Conservation (phyloP, 1,139 yeast genomes). For the Lodderomyces pseudojiufengensis region DNA sequence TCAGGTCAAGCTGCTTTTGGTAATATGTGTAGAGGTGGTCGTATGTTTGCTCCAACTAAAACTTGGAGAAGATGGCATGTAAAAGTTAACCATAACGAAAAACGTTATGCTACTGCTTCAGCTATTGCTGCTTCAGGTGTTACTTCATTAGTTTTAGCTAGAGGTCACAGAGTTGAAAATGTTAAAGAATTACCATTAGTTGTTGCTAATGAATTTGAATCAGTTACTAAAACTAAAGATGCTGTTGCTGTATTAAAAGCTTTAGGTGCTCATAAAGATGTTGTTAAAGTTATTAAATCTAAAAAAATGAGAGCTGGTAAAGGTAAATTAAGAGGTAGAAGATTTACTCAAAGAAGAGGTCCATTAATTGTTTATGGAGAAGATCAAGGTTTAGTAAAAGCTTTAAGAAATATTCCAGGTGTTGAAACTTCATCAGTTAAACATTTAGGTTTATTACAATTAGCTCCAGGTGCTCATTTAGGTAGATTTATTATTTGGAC, state of each 20-base stretch:
- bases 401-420: slow-evolving; percentile 99
- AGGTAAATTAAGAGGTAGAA: slow-evolving; percentile 99
- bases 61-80: slow-evolving; percentile 99
- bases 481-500: slow-evolving; percentile 99
- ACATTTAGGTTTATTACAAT: slow-evolving; percentile 93
- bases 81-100: slow-evolving; percentile 99
- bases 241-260: slow-evolving; percentile 98
- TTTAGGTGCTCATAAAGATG: slow-evolving; percentile 98
- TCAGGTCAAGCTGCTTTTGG: slow-evolving; percentile 99
- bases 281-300: slow-evolving; percentile 96
- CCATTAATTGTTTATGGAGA: slow-evolving; percentile 98
- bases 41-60: slow-evolving; percentile 99
- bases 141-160: slow-evolving; percentile 96
- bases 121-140: slow-evolving; percentile 99
- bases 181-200: slow-evolving; percentile 98
- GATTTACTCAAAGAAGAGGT: slow-evolving; percentile 99
- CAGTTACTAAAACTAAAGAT: slow-evolving; percentile 94
- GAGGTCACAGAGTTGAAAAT: slow-evolving; percentile 99
- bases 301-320: slow-evolving; percentile 99
- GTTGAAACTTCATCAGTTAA: slow-evolving; percentile 95
- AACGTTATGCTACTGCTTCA: slow-evolving; percentile 99
- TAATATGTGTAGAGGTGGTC: slow-evolving; percentile 99
- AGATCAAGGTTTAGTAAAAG: slow-evolving; percentile 97
- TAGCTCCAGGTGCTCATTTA: slow-evolving; percentile 99
- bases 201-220: slow-evolving; percentile 90